Base-by-base conservation (phyloP, 331 rosid species). In the Acacia pycnantha region DNA sequence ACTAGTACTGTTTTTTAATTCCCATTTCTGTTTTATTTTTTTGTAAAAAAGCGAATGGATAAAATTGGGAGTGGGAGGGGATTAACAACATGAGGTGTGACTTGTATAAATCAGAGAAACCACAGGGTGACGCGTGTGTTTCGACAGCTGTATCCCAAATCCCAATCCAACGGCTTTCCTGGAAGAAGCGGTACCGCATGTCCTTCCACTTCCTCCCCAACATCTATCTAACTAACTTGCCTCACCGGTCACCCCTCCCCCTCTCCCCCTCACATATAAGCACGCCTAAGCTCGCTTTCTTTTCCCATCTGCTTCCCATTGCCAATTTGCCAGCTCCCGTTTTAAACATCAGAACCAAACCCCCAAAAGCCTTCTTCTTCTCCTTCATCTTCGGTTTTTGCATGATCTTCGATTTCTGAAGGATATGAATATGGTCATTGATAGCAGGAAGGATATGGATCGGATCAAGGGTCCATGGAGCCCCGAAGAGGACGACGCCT, bases 381-480 rank as follows among this genome's bases (percentile, higher is more conserved):
- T 4, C 3, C 2, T 4, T 59, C 18, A 10, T 53, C 46, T 19
- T 6, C 12, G n/a, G 0, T 4, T 1, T 3, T 50, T 69, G 1
- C 26, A 73, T 71, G 72, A n/a, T 71, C 77, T 11, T 44, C 5
- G 47, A 33, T 21, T 22, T 43, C 29, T 5, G 16, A 77, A 58
- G 8, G 16, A 44, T 24, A 54, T 12, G 27, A 84, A 31, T 40
- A 88, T 91, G 93, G 87, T 85, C 6, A 7, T 44, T 12, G 47
- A 84, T 11, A 84, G 41, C 82, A 64, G 85, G 3, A 88, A 80
- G 21, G 92, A 88, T 0, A 87, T 90, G 91, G 99, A 93, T 86
- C 94, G 99, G 89, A 92, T 96, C 92, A 96, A 96, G 64, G 98
- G 99, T 0, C 98, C 99, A 0, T 96, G 99, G 99, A 92, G 97